These are phyloP conservation scores for Penicillium sp. DNA, from an alignment of 2,329 filamentous ascomycete genomes.

Conservation along the genomic window DNA sequence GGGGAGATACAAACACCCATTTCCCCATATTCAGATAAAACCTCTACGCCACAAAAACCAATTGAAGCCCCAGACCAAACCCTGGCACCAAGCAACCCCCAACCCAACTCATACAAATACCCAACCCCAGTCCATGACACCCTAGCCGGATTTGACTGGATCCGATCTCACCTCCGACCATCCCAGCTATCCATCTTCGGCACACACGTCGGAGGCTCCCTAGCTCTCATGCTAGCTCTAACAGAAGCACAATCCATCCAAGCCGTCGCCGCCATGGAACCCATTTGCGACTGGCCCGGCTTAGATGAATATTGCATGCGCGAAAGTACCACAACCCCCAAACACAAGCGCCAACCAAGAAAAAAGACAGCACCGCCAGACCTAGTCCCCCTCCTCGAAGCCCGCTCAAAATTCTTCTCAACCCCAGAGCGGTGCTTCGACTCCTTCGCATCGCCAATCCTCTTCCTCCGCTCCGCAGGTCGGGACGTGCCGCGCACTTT, in stretches of 20 bases:
- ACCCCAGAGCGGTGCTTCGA: slow-evolving; percentile 43
- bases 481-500: slow-evolving; percentile 38
- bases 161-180: slow-evolving; percentile 32
- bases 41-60: neutral
- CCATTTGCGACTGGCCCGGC: slow-evolving; percentile 41
- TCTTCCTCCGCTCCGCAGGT: slow-evolving; percentile 44
- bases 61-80: neutral
- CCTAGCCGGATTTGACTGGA: slow-evolving; percentile 41
- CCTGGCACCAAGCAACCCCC: neutral
- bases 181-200: slow-evolving; percentile 33
- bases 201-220: slow-evolving; percentile 40
- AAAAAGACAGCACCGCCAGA: slow-evolving; percentile 28
- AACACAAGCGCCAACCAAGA: slow-evolving; percentile 4
- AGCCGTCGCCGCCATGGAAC: slow-evolving; percentile 35
- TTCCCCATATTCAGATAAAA: neutral
- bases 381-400: slow-evolving; percentile 36
- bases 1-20: slow-evolving; percentile 13
- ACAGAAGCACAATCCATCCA: slow-evolving; percentile 37
- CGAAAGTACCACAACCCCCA: neutral
- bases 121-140: slow-evolving; percentile 42
- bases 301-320: slow-evolving; percentile 41
- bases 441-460: slow-evolving; percentile 43
- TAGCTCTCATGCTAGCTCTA: slow-evolving; percentile 45
- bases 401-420: slow-evolving; percentile 37
- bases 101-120: slow-evolving; percentile 27